Evolutionary conservation across 495 filamentous ascomycete genomes (phyloP).

Genomic region (Astrothelium macrocarpum): DNA sequence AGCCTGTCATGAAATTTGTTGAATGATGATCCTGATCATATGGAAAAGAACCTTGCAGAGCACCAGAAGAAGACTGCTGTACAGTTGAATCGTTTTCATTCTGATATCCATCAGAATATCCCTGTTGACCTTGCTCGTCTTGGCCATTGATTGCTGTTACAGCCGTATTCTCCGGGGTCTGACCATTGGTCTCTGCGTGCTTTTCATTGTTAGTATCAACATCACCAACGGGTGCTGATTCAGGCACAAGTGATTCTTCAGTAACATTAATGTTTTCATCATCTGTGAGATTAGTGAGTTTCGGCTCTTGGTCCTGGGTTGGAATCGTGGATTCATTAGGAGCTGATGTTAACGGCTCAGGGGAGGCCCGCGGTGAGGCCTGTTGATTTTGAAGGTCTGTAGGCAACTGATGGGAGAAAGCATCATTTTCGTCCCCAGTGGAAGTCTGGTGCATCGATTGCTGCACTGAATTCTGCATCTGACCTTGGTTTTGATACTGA

Average conservation of each 20-base stretch:
- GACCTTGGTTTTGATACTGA: constrained; percentile 7
- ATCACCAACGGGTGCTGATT: neutral
- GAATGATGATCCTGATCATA: neutral
- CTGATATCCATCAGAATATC: neutral
- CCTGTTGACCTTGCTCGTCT: neutral
- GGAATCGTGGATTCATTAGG: neutral
- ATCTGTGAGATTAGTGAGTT: neutral
- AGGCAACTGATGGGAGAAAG: constrained; percentile 9
- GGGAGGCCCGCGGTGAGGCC: neutral
- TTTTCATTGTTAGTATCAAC: neutral
- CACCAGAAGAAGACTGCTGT: neutral
- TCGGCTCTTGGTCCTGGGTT: neutral
- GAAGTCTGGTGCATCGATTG: neutral
- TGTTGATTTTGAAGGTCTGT: constrained; percentile 3
- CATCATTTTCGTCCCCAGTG: neutral
- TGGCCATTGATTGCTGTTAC: neutral
- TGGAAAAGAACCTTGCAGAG: neutral
- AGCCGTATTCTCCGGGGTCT: neutral
- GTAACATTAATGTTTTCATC: neutral
- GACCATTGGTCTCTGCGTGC: neutral
- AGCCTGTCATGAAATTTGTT: neutral
- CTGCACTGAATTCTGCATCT: neutral
- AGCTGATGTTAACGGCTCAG: neutral
- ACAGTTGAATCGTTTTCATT: neutral
- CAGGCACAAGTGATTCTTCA: neutral